A percentile compares a stretch with the other conserved stretches of the same genome.
Evolutionary conservation across 2,329 filamentous ascomycete species (phyloP).

Genomic region (Ophiocordyceps camponoti-saundersi): DNA sequence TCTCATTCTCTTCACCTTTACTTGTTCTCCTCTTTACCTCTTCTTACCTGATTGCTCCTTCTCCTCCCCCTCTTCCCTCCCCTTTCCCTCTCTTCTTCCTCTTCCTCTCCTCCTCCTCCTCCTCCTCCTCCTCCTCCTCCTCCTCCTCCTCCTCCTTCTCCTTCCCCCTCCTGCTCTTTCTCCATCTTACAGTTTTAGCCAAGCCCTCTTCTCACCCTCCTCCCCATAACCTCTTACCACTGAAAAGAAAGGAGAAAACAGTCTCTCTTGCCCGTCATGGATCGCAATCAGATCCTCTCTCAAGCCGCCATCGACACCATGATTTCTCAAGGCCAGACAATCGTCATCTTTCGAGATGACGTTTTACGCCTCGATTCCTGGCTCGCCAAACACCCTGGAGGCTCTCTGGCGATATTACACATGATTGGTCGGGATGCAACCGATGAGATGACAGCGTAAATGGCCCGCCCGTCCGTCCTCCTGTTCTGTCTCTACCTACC

Average conservation of each 20-base stretch:
- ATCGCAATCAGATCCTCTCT: slow-evolving; percentile 11
- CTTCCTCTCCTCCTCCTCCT: no score
- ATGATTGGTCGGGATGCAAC: slow-evolving; percentile 91
- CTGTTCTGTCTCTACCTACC: neutral
- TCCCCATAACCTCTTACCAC: neutral
- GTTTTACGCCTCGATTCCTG: slow-evolving; percentile 82
- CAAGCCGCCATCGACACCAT: slow-evolving; percentile 39
- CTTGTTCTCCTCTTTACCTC: no score
- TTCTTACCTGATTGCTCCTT: no score
- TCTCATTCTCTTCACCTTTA: no score
- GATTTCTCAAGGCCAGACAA: slow-evolving; percentile 63
- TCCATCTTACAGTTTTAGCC: neutral
- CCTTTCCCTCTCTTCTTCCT: no score
- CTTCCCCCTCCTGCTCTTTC: neutral
- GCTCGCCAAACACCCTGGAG: slow-evolving; percentile 81
- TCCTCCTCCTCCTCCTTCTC: neutral
- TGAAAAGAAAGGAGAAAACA: neutral
- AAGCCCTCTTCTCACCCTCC: neutral
- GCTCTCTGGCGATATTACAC: slow-evolving; percentile 77
- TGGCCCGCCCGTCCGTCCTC: neutral
- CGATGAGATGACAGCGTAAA: slow-evolving; percentile 77
- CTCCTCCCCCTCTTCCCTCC: no score
- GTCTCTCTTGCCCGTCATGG: slow-evolving; percentile 8
- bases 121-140: neutral
- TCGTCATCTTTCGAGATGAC: slow-evolving; percentile 66